Evolutionary conservation across 2,329 filamentous ascomycete genomes (phyloP).

Genomic region (Aspergillus persii): DNA sequence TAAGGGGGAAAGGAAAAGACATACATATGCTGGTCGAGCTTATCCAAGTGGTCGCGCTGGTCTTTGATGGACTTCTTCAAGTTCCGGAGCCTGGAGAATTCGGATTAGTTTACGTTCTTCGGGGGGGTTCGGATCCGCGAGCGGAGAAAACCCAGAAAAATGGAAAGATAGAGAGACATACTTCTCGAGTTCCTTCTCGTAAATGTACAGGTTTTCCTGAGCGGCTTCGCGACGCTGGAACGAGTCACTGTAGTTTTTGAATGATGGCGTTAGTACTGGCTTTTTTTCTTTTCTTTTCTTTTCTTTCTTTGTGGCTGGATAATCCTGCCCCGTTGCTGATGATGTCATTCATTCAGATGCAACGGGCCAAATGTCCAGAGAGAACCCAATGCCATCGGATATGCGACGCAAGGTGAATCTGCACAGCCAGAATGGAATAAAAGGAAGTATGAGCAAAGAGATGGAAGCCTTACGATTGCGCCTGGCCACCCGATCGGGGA

Average conservation of each 20-base stretch:
- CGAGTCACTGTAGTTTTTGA: constrained; percentile 63
- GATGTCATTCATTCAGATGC: constrained; percentile 16
- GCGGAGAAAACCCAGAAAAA: neutral
- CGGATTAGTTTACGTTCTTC: constrained; percentile 5
- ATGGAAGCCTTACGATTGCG: constrained; percentile 35
- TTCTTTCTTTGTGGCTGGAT: neutral
- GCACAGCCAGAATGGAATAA: neutral
- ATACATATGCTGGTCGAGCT: constrained; percentile 84
- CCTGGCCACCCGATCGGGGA: constrained; percentile 35
- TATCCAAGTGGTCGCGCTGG: constrained; percentile 79
- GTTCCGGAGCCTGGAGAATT: constrained; percentile 56
- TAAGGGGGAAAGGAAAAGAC: constrained; percentile 30
- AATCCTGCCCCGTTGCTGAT: neutral
- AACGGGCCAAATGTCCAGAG: neutral
- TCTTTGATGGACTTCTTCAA: constrained; percentile 68
- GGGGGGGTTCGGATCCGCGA: neutral
- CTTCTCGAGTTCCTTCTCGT: constrained; percentile 87
- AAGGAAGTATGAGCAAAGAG: neutral
- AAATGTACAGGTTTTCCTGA: constrained; percentile 79
- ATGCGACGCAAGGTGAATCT: neutral
- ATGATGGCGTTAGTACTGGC: constrained; percentile 5
- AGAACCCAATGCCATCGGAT: neutral
- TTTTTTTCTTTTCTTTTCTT: neutral
- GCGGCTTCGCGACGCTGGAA: constrained; percentile 92
- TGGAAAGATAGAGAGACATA: constrained; percentile 23